Conservation (phyloP, 805 yeast species). For the Metschnikowia baotianmanensis region DNA sequence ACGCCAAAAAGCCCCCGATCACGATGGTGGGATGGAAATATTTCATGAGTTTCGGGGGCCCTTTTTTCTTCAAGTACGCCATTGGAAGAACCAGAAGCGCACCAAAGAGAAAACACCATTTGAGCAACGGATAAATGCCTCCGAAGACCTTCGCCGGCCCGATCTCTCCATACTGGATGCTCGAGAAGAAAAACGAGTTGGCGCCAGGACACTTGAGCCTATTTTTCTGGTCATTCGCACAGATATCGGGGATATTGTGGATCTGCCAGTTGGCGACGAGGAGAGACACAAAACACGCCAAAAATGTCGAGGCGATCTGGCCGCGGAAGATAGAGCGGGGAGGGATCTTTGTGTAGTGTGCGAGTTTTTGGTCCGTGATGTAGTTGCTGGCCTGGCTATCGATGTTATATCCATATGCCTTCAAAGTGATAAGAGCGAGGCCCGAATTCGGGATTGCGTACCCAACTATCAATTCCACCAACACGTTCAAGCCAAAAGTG, state of each 20-base stretch:
- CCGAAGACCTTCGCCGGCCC: constrained; percentile 61
- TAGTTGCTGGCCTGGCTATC: constrained; percentile 64
- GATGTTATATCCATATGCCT: constrained; percentile 54
- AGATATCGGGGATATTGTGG: constrained; percentile 33
- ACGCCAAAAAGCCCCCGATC: constrained; percentile 47
- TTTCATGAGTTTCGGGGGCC: constrained; percentile 30
- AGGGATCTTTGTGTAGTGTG: constrained; percentile 27
- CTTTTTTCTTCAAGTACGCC: constrained; percentile 34
- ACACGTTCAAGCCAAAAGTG: constrained; percentile 56
- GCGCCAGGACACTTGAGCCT: constrained; percentile 43
- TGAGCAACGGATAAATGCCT: constrained; percentile 50
- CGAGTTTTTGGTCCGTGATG: constrained; percentile 29
- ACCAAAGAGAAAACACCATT: constrained; percentile 63
- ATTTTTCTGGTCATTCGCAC: constrained; percentile 36
- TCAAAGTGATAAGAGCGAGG: constrained; percentile 56
- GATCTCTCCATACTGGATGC: constrained; percentile 54
- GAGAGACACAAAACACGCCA: constrained; percentile 34
- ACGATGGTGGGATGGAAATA: constrained; percentile 55
- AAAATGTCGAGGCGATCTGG: constrained; percentile 36
- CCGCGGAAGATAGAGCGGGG: constrained; percentile 33
- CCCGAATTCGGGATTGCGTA: constrained; percentile 66
- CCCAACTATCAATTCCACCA: constrained; percentile 64
- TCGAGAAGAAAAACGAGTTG: constrained; percentile 50
- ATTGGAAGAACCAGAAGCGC: constrained; percentile 36
- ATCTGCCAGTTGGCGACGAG: constrained; percentile 41